Base-by-base conservation (phyloP, 345 rosid genomes). In the Ceriops zippeliana region DNA sequence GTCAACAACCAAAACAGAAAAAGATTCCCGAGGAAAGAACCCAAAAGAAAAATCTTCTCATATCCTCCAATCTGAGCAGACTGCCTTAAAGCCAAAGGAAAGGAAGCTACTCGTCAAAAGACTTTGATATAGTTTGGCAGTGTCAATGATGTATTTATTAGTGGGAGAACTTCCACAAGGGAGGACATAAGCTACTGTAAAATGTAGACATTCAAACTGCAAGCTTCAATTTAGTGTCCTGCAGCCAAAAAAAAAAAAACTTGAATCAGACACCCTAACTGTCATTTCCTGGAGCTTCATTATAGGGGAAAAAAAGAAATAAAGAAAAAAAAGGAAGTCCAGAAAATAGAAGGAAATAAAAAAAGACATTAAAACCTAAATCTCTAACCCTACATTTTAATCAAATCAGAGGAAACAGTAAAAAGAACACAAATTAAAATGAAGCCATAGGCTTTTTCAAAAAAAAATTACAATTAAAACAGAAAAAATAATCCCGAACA, bases 1-100 rank as follows among this genome's bases (percentile, higher is more conserved):
- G 56, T n/a, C 22, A 57, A 60, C 60, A 58, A 56, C 24, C 37
- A 53, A 66, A 63, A 64, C 76, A 26, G 37, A 61, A 7, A 68
- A 72, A 72, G 56, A 28, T 19, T 31, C 38, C 30, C 2, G 26
- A 57, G 7, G 34, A 31, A 15, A 31, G 10, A 59, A 28, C 1
- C 21, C 27, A 15, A 28, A 24, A 34, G 24, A 2, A 3, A 70
- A 62, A 34, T 5, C 61, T 21, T 62, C 30, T 52, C 19, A 62
- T 42, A 42, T 42, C 49, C 49, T 3, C 49, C 17, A 0, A 13
- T 13, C 19, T 13, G 19, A 42, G 49, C 49, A 42, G 49, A 42
- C 49, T 42, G 16, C 49, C 15, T 11, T 15, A 42, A 42, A 42
- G 49, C 49, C 49, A 42, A 15, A 42, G 49, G 49, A 11, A 10